These are phyloP conservation scores for Botryotinia calthae DNA, from an alignment of 2,329 filamentous ascomycete genomes.

Conservation along the genomic window DNA sequence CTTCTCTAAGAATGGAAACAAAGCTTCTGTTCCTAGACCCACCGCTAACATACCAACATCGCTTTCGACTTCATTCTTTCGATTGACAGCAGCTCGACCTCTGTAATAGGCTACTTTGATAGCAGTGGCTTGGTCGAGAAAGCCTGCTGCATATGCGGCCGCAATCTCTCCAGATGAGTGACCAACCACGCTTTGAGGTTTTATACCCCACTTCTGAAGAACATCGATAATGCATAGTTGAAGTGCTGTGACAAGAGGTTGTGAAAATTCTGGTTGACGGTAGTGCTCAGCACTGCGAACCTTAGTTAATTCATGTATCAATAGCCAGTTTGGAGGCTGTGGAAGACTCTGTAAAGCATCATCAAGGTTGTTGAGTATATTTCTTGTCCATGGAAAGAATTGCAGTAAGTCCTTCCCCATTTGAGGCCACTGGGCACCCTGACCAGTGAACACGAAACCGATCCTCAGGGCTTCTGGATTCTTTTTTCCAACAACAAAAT, in stretches of 20 bases:
- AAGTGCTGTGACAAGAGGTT: slow-evolving; percentile 46
- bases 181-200: slow-evolving; percentile 42
- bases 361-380: background rate
- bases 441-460: slow-evolving; percentile 30
- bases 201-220: slow-evolving; percentile 45
- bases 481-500: background rate
- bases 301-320: slow-evolving; percentile 7
- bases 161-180: slow-evolving; percentile 50
- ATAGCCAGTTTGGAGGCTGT: slow-evolving; percentile 15
- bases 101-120: slow-evolving; percentile 25
- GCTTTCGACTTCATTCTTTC: background rate
- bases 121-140: slow-evolving; percentile 29
- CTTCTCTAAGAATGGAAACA: slow-evolving; percentile 14
- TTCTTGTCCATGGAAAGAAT: background rate
- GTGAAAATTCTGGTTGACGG: slow-evolving; percentile 25
- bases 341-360: background rate
- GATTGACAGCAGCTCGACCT: slow-evolving; percentile 13
- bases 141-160: slow-evolving; percentile 45
- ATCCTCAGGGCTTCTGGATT: background rate
- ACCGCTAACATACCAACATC: slow-evolving; percentile 25
- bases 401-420: slow-evolving; percentile 29
- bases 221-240: slow-evolving; percentile 47
- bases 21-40: slow-evolving; percentile 22
- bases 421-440: slow-evolving; percentile 31
- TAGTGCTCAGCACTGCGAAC: background rate